These are phyloP conservation scores for Pleochaeta shiraiana DNA, from an alignment of 2,329 filamentous ascomycete genomes.

Conservation along the genomic window DNA sequence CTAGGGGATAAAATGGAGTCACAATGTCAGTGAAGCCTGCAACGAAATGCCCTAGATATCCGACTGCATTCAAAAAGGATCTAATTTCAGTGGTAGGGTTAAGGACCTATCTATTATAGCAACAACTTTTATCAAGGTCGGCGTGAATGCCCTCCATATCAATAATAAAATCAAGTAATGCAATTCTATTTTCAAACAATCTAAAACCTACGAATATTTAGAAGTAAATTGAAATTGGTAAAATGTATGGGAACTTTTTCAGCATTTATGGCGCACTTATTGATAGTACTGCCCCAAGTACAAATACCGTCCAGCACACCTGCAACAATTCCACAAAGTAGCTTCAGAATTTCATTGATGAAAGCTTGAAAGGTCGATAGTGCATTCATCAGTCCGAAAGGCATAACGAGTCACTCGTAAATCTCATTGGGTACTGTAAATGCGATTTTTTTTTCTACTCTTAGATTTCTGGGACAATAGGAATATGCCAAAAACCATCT, in stretches of 20 bases:
- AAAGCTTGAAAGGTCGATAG: conserved; percentile 4
- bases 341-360: not conserved
- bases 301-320: not conserved
- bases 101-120: not conserved
- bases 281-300: not conserved
- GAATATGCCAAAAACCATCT: too few species aligned
- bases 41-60: not conserved
- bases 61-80: not conserved
- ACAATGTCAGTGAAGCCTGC: not conserved
- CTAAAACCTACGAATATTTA: not conserved
- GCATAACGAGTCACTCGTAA: conserved; percentile 5
- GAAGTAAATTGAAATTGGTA: not conserved
- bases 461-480: too few species aligned
- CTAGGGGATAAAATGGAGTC: not conserved
- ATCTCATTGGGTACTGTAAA: not conserved
- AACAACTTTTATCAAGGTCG: not conserved
- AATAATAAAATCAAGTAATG: conserved; percentile 1
- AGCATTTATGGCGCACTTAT: not conserved
- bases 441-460: not conserved
- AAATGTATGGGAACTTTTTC: not conserved
- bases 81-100: not conserved
- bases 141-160: not conserved
- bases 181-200: not conserved
- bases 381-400: conserved; percentile 4
- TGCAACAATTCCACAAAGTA: not conserved